A percentile compares a stretch with the other conserved stretches of the same genome.
These are phyloP conservation scores for Funneliformis geosporum DNA, from an alignment of 192 early-diverging fungal species.

Conservation along the genomic window DNA sequence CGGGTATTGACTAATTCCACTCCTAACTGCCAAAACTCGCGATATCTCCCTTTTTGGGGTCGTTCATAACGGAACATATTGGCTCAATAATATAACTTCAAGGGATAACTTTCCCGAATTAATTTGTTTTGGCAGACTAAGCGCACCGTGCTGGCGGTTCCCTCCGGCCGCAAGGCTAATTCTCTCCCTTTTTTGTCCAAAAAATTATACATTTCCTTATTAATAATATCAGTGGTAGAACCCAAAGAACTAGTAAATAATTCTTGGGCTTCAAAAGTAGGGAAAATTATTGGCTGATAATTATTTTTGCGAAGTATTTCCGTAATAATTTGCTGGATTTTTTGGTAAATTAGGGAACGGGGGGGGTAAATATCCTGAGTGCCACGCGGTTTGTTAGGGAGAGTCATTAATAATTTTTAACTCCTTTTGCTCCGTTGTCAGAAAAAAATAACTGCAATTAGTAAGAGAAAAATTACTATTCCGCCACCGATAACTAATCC, in stretches of 20 bases:
- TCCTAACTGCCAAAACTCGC: conserved; percentile 20
- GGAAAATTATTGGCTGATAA: conserved; percentile 26
- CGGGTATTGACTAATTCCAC: conserved; percentile 9
- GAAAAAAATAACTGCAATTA: too few relatives aligned
- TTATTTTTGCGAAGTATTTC: conserved; percentile 17
- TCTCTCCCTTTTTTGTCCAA: background rate
- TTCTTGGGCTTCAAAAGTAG: conserved; percentile 17
- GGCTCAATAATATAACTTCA: conserved; percentile 22
- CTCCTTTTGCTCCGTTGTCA: too few relatives aligned
- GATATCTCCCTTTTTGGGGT: conserved; percentile 23
- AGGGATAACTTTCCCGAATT: conserved; percentile 9
- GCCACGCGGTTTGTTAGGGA: conserved; percentile 9
- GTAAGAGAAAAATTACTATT: too few relatives aligned
- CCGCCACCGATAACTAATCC: too few relatives aligned
- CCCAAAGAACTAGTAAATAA: conserved; percentile 26
- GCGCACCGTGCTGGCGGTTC: conserved; percentile 11
- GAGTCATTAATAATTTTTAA: too few relatives aligned
- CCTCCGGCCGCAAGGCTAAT: conserved; percentile 8
- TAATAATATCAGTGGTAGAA: conserved; percentile 22
- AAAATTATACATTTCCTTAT: conserved; percentile 27
- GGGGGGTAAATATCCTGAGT: conserved; percentile 18
- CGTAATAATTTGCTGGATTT: conserved; percentile 20
- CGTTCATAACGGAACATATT: conserved; percentile 28
- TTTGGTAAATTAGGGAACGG: conserved; percentile 12
- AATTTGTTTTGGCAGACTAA: conserved; percentile 22